Conservation (phyloP, 495 filamentous ascomycete species). For the Apiosordaria backusii region DNA sequence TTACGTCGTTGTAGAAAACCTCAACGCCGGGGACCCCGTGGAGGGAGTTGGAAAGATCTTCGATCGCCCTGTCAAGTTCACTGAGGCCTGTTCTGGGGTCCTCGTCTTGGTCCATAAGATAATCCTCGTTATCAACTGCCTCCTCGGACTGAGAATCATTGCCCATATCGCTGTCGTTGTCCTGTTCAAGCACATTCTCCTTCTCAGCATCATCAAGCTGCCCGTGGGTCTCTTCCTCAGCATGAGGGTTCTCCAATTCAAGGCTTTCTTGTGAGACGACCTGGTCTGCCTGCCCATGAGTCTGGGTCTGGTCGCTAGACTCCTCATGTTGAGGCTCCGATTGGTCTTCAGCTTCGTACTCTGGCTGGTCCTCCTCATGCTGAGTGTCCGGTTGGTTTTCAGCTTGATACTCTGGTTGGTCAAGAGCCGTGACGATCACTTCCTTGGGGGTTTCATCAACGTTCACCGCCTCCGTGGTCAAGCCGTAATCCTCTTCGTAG, state of each 20-base stretch:
- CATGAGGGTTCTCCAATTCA: neutral
- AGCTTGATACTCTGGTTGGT: neutral
- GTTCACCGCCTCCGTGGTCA: constrained; percentile 3
- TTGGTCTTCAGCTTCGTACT: neutral
- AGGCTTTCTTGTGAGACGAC: neutral
- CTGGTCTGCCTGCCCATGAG: neutral
- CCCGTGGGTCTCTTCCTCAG: neutral
- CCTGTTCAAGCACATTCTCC: neutral
- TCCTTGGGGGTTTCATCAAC: neutral
- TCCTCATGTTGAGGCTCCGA: neutral
- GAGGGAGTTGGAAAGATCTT: constrained; percentile 5
- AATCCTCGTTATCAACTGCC: neutral
- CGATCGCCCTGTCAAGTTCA: constrained; percentile 18
- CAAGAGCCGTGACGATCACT: neutral
- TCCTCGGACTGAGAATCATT: neutral
- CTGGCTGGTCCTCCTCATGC: neutral
- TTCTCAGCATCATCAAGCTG: constrained; percentile 2
- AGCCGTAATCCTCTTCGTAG: constrained; percentile 31
- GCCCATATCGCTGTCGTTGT: neutral
- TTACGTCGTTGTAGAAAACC: constrained; percentile 62
- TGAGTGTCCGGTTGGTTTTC: neutral
- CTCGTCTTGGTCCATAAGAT: neutral
- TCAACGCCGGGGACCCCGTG: constrained; percentile 42
- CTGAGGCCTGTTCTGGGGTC: neutral
- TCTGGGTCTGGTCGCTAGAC: neutral